Evolutionary conservation across 768 basidiomycete genomes (phyloP).

Genomic region (Lactarius tabidus): DNA sequence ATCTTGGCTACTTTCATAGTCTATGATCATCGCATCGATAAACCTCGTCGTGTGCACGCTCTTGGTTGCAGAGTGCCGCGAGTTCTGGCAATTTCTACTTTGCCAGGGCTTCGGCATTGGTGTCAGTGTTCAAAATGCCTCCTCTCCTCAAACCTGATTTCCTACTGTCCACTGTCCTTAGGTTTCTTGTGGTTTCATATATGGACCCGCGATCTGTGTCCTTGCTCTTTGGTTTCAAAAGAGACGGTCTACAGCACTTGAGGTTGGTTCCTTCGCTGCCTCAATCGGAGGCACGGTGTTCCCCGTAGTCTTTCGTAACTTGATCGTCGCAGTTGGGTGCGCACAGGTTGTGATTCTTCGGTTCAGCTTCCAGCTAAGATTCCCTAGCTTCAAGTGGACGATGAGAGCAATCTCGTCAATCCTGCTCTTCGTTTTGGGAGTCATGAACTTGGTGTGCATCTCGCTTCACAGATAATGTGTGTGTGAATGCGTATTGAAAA

Average conservation of each 20-base stretch:
- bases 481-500: slow-evolving; percentile 14
- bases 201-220: slow-evolving; percentile 55
- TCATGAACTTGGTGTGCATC: slow-evolving; percentile 47
- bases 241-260: slow-evolving; percentile 53
- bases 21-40: slow-evolving; percentile 44
- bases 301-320: slow-evolving; percentile 55
- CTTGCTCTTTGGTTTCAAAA: slow-evolving; percentile 72
- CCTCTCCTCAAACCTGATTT: neutral
- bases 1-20: slow-evolving; percentile 60
- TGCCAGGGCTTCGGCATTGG: slow-evolving; percentile 69
- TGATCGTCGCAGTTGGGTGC: slow-evolving; percentile 56
- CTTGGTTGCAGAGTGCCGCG: slow-evolving; percentile 63
- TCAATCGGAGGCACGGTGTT: slow-evolving; percentile 66
- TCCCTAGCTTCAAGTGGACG: slow-evolving; percentile 61
- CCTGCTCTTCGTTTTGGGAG: slow-evolving; percentile 45
- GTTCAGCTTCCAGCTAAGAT: neutral
- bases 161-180: neutral
- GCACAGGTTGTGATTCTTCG: neutral
- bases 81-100: slow-evolving; percentile 76
- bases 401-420: slow-evolving; percentile 62
- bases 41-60: slow-evolving; percentile 54
- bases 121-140: slow-evolving; percentile 36
- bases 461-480: slow-evolving; percentile 9
- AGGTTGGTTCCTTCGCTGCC: slow-evolving; percentile 59
- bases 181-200: slow-evolving; percentile 48